Conservation (phyloP, 225 moss, liverwort and hornwort genomes). For the Climacium dendroides region DNA sequence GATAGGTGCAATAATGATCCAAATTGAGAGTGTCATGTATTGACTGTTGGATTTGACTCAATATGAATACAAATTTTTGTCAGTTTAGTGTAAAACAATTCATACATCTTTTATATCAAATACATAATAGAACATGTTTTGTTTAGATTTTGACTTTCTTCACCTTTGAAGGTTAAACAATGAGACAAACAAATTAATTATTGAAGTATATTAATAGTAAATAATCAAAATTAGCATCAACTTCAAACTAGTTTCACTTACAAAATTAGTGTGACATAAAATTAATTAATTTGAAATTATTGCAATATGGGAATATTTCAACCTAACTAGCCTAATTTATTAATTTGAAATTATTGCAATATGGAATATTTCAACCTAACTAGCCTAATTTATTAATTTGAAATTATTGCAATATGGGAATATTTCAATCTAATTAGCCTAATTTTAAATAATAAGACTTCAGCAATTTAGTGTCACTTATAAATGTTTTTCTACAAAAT, state of each 20-base stretch:
- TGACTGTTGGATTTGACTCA: too few relatives aligned
- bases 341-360: neutral
- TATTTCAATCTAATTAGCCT: neutral
- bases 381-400: neutral
- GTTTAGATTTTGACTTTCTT: too few relatives aligned
- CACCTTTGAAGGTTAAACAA: too few relatives aligned
- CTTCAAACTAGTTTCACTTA: neutral
- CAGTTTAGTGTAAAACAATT: too few relatives aligned
- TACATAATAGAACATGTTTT: too few relatives aligned
- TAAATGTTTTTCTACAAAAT: accelerated
- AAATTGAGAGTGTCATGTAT: too few relatives aligned
- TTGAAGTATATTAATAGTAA: accelerated
- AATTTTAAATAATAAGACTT: neutral
- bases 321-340: neutral
- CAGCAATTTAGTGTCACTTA: neutral
- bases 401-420: neutral
- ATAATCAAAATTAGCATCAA: neutral
- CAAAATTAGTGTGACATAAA: neutral
- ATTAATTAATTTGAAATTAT: neutral
- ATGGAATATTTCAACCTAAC: accelerated
- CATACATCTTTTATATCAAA: too few relatives aligned
- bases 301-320: neutral
- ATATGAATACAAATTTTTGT: too few relatives aligned
- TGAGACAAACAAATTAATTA: too few relatives aligned
- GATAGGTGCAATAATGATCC: too few relatives aligned